These are phyloP conservation scores for Thymus quinquecostatus DNA, from an alignment of 257 asterid genomes.

Conservation along the genomic window DNA sequence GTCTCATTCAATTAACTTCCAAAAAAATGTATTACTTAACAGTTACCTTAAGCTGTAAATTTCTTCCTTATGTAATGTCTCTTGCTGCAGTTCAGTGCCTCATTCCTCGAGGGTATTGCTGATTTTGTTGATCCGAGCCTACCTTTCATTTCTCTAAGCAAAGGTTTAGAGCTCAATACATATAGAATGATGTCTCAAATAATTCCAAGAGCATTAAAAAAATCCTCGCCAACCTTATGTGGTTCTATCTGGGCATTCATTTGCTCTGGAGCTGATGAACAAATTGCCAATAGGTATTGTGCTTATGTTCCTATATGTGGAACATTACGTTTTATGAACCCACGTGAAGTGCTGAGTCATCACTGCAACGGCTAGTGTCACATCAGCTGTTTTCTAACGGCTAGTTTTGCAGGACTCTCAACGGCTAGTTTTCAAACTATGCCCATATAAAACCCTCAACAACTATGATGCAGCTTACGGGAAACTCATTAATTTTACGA, in stretches of 20 bases:
- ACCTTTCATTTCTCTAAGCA: slow-evolving; percentile 93
- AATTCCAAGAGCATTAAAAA: slow-evolving; percentile 68
- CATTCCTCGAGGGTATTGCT: slow-evolving; percentile 80
- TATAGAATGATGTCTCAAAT: slow-evolving; percentile 90
- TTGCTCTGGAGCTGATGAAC: slow-evolving; percentile 91
- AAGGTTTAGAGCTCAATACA: slow-evolving; percentile 88
- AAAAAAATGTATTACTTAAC: too few species aligned
- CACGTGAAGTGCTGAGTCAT: too few species aligned
- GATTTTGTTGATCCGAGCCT: slow-evolving; percentile 79
- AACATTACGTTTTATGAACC: background rate
- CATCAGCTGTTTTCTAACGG: too few species aligned
- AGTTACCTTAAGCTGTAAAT: slow-evolving; percentile 23
- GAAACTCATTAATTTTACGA: too few species aligned
- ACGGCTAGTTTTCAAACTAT: too few species aligned
- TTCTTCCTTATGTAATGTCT: slow-evolving; percentile 28
- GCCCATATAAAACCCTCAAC: too few species aligned
- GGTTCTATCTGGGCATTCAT: slow-evolving; percentile 90
- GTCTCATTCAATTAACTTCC: too few species aligned
- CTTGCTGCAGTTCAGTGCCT: slow-evolving; percentile 81
- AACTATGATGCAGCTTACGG: too few species aligned
- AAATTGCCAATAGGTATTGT: slow-evolving; percentile 81
- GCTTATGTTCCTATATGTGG: slow-evolving; percentile 26
- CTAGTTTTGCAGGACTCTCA: too few species aligned
- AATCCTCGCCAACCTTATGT: slow-evolving; percentile 92
- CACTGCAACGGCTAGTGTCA: too few species aligned